phyloP scores from a whole-genome alignment of 1,139 yeast species.

The Saccharomyces hybrid region DNA sequence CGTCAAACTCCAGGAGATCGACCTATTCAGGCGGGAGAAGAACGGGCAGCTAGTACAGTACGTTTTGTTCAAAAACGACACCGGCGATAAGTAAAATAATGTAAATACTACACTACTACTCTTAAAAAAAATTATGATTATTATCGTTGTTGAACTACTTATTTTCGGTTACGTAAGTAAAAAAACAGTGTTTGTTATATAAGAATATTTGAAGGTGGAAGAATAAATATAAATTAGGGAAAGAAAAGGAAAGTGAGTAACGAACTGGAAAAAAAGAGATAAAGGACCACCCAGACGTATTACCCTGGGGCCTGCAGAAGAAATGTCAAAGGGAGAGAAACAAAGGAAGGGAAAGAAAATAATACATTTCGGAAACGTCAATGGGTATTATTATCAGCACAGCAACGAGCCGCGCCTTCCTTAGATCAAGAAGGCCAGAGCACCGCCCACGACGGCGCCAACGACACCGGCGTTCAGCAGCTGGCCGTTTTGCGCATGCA shows the following conservation, averaged over 20 bases:
- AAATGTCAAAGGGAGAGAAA: not conserved
- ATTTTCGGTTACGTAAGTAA: not conserved
- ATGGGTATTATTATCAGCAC: not conserved
- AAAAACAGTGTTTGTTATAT: not conserved
- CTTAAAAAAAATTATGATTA: not conserved
- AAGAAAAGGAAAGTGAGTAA: not conserved
- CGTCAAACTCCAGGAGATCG: slow-evolving; percentile 25
- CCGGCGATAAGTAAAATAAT: not conserved
- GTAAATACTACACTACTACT: not conserved
- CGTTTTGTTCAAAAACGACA: slow-evolving; percentile 21
- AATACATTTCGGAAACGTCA: not conserved
- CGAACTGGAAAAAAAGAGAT: not conserved
- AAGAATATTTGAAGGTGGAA: not conserved
- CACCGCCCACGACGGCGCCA: slow-evolving; percentile 28
- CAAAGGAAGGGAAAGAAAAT: not conserved
- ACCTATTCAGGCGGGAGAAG: slow-evolving; percentile 22
- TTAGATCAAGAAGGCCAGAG: slow-evolving; percentile 24
- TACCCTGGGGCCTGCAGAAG: not conserved
- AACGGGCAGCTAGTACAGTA: slow-evolving; percentile 24
- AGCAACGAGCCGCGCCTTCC: not conserved
- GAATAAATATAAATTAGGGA: not conserved
- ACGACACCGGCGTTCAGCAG: slow-evolving; percentile 14
- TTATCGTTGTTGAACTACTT: slow-evolving; percentile 1
- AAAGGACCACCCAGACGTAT: not conserved
- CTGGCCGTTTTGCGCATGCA: slow-evolving; percentile 8